Percentiles rank a stretch among this genome's conserved stretches.
phyloP scores from a whole-genome alignment of 164 flowering plant genomes.

The Vitis riparia region DNA sequence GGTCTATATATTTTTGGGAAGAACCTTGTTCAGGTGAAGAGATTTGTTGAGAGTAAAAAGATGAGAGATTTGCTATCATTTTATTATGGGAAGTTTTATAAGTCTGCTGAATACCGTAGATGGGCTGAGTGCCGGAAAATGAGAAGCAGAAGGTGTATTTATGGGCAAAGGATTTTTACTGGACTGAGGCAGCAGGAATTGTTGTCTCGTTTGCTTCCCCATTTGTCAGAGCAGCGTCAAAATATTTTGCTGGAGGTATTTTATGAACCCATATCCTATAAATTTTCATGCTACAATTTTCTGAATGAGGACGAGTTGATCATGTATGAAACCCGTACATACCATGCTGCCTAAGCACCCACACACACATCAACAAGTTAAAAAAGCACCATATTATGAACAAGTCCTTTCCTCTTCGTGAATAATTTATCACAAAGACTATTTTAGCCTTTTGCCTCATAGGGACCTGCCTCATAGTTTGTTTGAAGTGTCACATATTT shows the following conservation, averaged over 20 bases:
- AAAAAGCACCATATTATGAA: no score
- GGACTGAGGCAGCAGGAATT: slow-evolving; percentile 85
- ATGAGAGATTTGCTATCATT: slow-evolving; percentile 66
- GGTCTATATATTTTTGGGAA: slow-evolving; percentile 90
- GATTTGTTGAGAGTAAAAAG: slow-evolving; percentile 56
- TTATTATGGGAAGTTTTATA: slow-evolving; percentile 83
- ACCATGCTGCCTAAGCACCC: neutral
- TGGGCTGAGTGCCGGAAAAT: slow-evolving; percentile 71
- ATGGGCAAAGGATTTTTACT: slow-evolving; percentile 66
- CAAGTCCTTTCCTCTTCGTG: no score
- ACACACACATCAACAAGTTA: neutral
- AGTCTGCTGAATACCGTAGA: slow-evolving; percentile 47
- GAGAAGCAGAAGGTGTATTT: slow-evolving; percentile 53
- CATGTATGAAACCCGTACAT: neutral
- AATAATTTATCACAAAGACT: no score
- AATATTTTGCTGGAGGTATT: slow-evolving; percentile 63
- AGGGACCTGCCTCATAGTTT: no score
- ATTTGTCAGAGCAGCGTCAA: slow-evolving; percentile 46
- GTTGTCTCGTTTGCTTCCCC: slow-evolving; percentile 59
- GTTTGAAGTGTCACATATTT: no score
- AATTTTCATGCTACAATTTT: neutral
- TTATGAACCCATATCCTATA: neutral
- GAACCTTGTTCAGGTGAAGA: slow-evolving; percentile 60
- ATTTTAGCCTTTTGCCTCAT: no score
- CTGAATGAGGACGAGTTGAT: neutral